Percentiles rank a stretch among this genome's conserved stretches.
Conservation (phyloP, 305 asterid species). For the Fraxinus angustifolia region DNA sequence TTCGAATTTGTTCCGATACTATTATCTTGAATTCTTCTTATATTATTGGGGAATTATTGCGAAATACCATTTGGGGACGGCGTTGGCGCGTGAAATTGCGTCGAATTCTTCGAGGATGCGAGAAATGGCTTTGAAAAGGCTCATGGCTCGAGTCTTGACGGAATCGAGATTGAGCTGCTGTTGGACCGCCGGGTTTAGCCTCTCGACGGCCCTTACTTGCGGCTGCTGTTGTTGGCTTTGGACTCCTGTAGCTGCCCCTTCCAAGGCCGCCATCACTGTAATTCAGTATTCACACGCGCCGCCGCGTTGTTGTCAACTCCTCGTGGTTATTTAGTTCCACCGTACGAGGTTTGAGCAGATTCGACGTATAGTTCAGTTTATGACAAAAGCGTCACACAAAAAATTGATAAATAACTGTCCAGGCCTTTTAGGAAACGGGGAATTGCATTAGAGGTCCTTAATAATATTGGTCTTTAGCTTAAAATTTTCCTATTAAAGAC, state of each 20-base stretch:
- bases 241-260: conserved; percentile 41
- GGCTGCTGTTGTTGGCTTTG: conserved; percentile 47
- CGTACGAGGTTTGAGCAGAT: not conserved
- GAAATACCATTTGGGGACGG: conserved; percentile 72
- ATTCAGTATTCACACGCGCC: not conserved
- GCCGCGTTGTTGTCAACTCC: not conserved
- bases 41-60: not conserved
- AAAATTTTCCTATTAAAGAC: not conserved
- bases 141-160: conserved; percentile 87
- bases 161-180: conserved; percentile 93
- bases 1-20: not conserved
- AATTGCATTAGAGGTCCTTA: not conserved
- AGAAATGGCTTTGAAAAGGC: conserved; percentile 83
- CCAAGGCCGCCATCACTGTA: conserved; percentile 37
- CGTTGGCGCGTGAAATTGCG: conserved; percentile 62
- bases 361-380: not conserved
- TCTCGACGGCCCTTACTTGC: conserved; percentile 62
- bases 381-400: not conserved
- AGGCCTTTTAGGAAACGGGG: not conserved
- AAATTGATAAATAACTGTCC: not conserved
- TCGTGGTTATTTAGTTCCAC: not conserved
- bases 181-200: conserved; percentile 77
- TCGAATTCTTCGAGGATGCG: conserved; percentile 90
- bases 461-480: not conserved
- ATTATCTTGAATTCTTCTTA: not conserved